Evolutionary conservation across 495 filamentous ascomycete species (phyloP).

Genomic region (Penicillium ochrochloron): DNA sequence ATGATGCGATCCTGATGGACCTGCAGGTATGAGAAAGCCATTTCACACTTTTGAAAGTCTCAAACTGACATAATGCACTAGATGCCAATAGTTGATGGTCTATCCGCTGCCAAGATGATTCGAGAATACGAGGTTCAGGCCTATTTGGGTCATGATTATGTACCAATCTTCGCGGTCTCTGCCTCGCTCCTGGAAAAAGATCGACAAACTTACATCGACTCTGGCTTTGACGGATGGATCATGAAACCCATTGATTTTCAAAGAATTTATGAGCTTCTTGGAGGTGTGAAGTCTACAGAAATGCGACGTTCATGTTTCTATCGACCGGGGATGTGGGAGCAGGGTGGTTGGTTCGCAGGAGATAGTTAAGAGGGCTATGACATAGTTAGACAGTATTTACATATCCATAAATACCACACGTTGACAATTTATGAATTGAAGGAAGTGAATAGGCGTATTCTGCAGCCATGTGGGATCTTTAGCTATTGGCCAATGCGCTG

Average conservation of each 20-base stretch:
- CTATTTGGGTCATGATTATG: conserved; percentile 47
- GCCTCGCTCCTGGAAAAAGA: conserved; percentile 77
- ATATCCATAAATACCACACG: background rate
- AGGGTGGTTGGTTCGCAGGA: conserved; percentile 69
- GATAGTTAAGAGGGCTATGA: background rate
- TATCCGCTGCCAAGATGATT: conserved; percentile 79
- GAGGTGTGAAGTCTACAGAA: conserved; percentile 57
- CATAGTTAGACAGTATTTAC: background rate
- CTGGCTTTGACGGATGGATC: conserved; percentile 89
- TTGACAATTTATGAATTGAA: background rate
- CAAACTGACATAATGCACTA: conserved; percentile 34
- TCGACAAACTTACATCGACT: conserved; percentile 66
- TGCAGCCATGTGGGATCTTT: background rate
- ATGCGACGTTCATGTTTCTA: conserved; percentile 58
- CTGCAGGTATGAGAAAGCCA: conserved; percentile 68
- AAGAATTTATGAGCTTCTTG: conserved; percentile 62
- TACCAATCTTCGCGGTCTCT: conserved; percentile 86
- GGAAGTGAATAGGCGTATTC: background rate
- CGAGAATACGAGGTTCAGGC: conserved; percentile 65
- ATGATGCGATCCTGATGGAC: conserved; percentile 91
- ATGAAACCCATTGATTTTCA: conserved; percentile 81
- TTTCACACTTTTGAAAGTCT: background rate
- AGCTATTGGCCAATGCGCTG: background rate
- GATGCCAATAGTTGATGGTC: conserved; percentile 93
- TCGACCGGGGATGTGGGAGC: conserved; percentile 68